These are phyloP conservation scores for Hypocreales sp. DNA, from an alignment of 2,329 filamentous ascomycete genomes.

Conservation along the genomic window DNA sequence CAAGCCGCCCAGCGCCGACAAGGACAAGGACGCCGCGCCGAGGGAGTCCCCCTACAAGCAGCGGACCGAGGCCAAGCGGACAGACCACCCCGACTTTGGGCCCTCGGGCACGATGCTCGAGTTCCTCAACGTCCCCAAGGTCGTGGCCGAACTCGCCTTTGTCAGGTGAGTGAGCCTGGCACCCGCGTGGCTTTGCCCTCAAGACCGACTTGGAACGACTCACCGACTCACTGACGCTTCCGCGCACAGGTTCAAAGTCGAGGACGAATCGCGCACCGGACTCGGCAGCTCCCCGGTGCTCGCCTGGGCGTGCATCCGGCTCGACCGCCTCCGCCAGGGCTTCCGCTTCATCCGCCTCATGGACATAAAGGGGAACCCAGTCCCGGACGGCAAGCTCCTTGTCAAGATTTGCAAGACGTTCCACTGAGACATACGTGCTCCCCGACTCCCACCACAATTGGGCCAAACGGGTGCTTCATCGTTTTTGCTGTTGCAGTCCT, in stretches of 20 bases:
- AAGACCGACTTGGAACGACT: too few species aligned
- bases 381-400: conserved; percentile 31
- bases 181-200: too few species aligned
- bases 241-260: conserved; percentile 33
- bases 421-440: conserved; percentile 8
- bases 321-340: conserved; percentile 38
- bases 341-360: conserved; percentile 38
- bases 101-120: conserved; percentile 32
- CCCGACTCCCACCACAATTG: background rate
- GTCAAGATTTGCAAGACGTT: conserved; percentile 35
- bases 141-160: conserved; percentile 58
- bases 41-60: conserved; percentile 46
- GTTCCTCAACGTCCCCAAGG: conserved; percentile 40
- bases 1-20: conserved; percentile 25
- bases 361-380: conserved; percentile 26
- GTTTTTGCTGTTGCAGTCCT: too few species aligned
- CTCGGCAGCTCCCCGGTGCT: conserved; percentile 23
- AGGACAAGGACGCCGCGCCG: conserved; percentile 13
- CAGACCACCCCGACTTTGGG: conserved; percentile 50
- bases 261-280: conserved; percentile 27
- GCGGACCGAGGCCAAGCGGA: conserved; percentile 36
- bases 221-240: background rate
- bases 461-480: background rate
- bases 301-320: conserved; percentile 43
- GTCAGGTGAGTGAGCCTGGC: conserved; percentile 39